Evolutionary conservation across 345 rosid genomes (phyloP).

Genomic region (Hypericum androsaemum): DNA sequence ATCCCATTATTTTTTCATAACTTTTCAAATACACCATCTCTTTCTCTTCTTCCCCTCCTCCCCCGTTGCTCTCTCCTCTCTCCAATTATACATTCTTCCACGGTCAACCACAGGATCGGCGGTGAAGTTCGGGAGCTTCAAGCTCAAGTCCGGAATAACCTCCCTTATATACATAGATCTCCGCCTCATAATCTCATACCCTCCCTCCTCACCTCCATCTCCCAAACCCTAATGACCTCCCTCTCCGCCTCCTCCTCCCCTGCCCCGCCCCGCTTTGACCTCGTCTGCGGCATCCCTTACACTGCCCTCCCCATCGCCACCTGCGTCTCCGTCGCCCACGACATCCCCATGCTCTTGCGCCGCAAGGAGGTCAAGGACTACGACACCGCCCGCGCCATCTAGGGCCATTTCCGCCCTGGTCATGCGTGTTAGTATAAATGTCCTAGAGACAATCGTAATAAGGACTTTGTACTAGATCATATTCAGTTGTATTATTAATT

Average conservation of each 20-base stretch:
- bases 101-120: too few species aligned
- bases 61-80: too few species aligned
- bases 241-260: conserved; percentile 45
- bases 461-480: too few species aligned
- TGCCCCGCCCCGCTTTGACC: conserved; percentile 45
- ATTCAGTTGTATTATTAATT: too few species aligned
- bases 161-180: conserved; percentile 93
- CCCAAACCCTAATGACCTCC: conserved; percentile 57
- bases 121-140: conserved; percentile 78
- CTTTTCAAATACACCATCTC: too few species aligned
- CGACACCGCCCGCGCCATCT: conserved; percentile 78
- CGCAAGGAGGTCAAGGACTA: conserved; percentile 87
- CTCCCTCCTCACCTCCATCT: conserved; percentile 67
- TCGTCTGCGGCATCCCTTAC: conserved; percentile 88
- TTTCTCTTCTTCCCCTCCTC: too few species aligned
- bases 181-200: conserved; percentile 78
- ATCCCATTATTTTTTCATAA: too few species aligned
- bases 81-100: too few species aligned
- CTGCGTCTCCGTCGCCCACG: conserved; percentile 33
- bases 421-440: too few species aligned
- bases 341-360: conserved; percentile 84
- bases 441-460: too few species aligned
- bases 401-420: conserved; percentile 47
- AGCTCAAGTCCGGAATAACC: conserved; percentile 84
- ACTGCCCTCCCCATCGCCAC: conserved; percentile 90